Percentiles rank a stretch among this genome's conserved stretches.
These are phyloP conservation scores for Hemisphaericaspora nanyangensis DNA, from an alignment of 805 yeast genomes.

Conservation along the genomic window DNA sequence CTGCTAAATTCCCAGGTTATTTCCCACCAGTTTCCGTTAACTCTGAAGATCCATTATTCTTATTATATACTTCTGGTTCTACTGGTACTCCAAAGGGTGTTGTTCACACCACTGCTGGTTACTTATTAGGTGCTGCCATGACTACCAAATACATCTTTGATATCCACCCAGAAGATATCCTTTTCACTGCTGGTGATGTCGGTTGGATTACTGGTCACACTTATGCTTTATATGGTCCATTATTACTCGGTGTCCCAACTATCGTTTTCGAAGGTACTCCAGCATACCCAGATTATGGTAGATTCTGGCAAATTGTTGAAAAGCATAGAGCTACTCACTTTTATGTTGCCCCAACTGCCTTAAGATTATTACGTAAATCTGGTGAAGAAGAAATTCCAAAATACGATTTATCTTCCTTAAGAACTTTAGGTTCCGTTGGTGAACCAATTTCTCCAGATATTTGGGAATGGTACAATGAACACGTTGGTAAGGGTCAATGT, in stretches of 20 bases:
- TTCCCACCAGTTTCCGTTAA: slow-evolving; percentile 70
- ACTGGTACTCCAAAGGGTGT: slow-evolving; percentile 90
- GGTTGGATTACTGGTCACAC: slow-evolving; percentile 94
- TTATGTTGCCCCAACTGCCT: slow-evolving; percentile 82
- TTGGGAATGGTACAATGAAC: slow-evolving; percentile 82
- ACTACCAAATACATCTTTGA: slow-evolving; percentile 77
- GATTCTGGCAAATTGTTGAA: slow-evolving; percentile 78
- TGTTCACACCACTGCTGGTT: slow-evolving; percentile 79
- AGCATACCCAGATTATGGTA: slow-evolving; percentile 73
- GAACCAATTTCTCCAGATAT: slow-evolving; percentile 84
- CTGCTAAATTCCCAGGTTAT: slow-evolving; percentile 61
- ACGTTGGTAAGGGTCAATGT: slow-evolving; percentile 65
- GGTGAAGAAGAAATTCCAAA: slow-evolving; percentile 62
- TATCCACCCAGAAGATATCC: slow-evolving; percentile 65
- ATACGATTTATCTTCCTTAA: slow-evolving; percentile 58
- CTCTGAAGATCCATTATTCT: slow-evolving; percentile 78
- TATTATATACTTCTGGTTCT: slow-evolving; percentile 82
- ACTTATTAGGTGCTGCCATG: slow-evolving; percentile 65
- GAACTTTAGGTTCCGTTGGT: slow-evolving; percentile 80
- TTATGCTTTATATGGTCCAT: slow-evolving; percentile 78
- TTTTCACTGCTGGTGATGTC: slow-evolving; percentile 86
- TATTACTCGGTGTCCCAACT: slow-evolving; percentile 71
- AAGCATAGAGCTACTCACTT: slow-evolving; percentile 71
- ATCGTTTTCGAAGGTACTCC: slow-evolving; percentile 86
- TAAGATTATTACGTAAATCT: slow-evolving; percentile 70